phyloP scores from a whole-genome alignment of 2,329 filamentous ascomycete genomes.

The Fusarium floridanum region DNA sequence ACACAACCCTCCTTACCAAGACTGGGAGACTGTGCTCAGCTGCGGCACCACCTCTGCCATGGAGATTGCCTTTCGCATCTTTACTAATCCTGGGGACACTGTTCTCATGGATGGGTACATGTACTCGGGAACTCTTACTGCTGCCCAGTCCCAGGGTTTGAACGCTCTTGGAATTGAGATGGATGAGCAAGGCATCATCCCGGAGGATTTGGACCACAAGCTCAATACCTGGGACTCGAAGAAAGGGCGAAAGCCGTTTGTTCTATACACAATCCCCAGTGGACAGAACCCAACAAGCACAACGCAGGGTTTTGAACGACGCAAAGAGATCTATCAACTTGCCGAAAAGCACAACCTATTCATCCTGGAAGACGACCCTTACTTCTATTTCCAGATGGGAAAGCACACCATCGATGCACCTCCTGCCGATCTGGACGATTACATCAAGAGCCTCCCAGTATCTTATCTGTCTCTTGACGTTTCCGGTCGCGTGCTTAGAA shows the following conservation, averaged over 20 bases:
- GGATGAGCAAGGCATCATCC: neutral
- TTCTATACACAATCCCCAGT: neutral
- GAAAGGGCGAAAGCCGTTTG: neutral
- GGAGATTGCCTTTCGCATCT: constrained; percentile 75
- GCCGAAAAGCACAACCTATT: neutral
- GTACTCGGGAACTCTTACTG: constrained; percentile 29
- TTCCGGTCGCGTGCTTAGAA: neutral
- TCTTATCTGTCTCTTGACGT: neutral
- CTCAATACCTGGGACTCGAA: neutral
- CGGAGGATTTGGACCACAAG: neutral
- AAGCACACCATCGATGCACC: neutral
- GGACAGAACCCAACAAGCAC: neutral
- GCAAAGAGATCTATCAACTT: neutral
- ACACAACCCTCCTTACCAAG: constrained; percentile 77
- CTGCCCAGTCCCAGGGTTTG: neutral
- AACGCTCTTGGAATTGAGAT: neutral
- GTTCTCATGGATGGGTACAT: constrained; percentile 76
- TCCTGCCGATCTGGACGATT: neutral
- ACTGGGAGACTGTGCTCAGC: constrained; percentile 78
- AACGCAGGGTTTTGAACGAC: neutral
- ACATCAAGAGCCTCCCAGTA: neutral
- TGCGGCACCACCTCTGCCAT: constrained; percentile 76
- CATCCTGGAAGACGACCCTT: neutral
- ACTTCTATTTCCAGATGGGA: neutral
- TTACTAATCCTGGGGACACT: constrained; percentile 72